Base-by-base conservation (phyloP, 768 basidiomycete species). In the Tricholoma sp. region DNA sequence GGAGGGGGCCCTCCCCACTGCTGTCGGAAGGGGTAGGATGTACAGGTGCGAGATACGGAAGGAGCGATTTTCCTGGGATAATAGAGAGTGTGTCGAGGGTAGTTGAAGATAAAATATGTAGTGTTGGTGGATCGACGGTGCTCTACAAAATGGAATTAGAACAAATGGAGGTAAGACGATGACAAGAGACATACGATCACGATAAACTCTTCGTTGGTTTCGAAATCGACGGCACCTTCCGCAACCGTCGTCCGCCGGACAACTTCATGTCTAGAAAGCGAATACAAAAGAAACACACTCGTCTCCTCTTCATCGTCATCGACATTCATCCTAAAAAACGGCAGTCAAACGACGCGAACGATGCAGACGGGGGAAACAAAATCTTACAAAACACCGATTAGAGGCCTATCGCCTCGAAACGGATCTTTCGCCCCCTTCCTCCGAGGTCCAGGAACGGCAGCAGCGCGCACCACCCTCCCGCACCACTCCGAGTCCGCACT, bases 91-190 rank as follows among this genome's bases (percentile, higher is more conserved):
- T 72, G 41, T 75, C 70, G 58, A 86, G 79, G 29, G 82, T 82
- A 52, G 69, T 70, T 19, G 85, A 68, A 5, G 84, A 85, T 58
- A 84, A 71, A 61, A 89, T 69, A 66, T 81, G 79, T 51, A 89
- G 71, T 21, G 75, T 71, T 9, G 79, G 70, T 37, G 83, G 86
- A 32, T 74, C 72, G 50, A 76, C 75, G n/a, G 83, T 83, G 66
- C 79, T 81, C 88, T 88, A 64, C 43, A 60, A n/a, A 18, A 21
- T 19, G 12, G 18, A 1, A 18, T 41, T 41, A 41, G 12, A 41
- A 16, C 10, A 41, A n/a, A 41, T 18, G 1, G 5, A 41, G 18
- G n/a, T n/a, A 41, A 39, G 5, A 4, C 24, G 18, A 32, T 57
- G 21, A 11, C 22, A 18, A 12, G 21, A 9, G 3, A 77, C 85